Conservation (phyloP, 345 rosid genomes). For the Eucalyptus microcorys region DNA sequence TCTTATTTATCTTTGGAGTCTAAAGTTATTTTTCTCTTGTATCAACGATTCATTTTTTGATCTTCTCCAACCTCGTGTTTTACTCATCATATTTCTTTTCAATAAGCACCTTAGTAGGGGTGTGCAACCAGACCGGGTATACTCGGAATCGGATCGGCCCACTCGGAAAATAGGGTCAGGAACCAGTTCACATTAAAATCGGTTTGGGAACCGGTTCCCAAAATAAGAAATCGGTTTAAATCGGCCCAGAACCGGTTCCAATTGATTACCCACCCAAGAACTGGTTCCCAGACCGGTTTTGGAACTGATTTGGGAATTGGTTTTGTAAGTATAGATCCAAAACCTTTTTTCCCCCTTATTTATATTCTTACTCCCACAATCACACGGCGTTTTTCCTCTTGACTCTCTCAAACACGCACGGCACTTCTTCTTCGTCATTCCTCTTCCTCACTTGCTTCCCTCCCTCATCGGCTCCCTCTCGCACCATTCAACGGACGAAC, state of each 20-base stretch:
- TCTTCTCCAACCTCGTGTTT: not conserved
- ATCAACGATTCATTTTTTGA: not conserved
- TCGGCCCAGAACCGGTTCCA: accelerated
- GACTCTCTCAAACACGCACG: no score
- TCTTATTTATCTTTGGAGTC: not conserved
- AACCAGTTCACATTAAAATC: accelerated
- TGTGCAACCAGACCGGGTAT: no score
- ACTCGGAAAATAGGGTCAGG: accelerated
- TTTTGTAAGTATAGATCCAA: no score
- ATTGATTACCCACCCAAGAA: no score
- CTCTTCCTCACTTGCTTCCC: no score
- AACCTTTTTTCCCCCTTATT: no score
- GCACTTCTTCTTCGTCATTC: no score
- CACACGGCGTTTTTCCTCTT: no score
- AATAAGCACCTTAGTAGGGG: not conserved
- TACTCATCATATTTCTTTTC: not conserved
- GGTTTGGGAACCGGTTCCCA: accelerated
- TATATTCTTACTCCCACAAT: no score
- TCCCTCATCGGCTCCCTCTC: no score
- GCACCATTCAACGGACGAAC: accelerated
- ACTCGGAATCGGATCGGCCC: accelerated
- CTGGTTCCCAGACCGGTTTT: accelerated
- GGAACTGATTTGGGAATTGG: accelerated
- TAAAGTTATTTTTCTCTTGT: not conserved
- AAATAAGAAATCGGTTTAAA: no score